Percentiles rank a stretch among this genome's conserved stretches.
phyloP scores from a whole-genome alignment of 257 asterid genomes.

The Solanum clarkiae region DNA sequence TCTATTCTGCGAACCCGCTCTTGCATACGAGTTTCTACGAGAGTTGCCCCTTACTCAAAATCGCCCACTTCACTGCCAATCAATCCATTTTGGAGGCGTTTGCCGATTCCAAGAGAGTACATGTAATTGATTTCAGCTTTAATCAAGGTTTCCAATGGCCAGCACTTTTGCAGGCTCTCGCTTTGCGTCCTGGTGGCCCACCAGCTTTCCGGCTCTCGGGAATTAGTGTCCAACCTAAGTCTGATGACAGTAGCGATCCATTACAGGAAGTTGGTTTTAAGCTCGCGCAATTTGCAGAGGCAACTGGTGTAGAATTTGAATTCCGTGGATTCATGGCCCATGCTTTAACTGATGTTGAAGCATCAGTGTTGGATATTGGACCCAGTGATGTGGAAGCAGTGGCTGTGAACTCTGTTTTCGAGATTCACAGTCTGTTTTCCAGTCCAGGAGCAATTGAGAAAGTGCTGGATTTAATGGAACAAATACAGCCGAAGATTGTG shows the following conservation, averaged over 20 bases:
- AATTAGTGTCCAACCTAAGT: not conserved
- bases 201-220: not conserved
- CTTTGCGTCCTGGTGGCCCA: not conserved
- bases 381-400: not conserved
- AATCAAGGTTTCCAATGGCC: not conserved
- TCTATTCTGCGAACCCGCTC: not conserved
- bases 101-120: not conserved
- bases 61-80: not conserved
- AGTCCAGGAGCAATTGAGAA: not conserved
- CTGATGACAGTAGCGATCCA: not conserved
- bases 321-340: not conserved
- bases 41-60: rapidly evolving
- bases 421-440: not conserved
- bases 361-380: not conserved
- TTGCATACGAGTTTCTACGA: not conserved
- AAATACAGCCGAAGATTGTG: not conserved
- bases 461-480: not conserved
- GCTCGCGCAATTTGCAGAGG: not conserved
- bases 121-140: not conserved
- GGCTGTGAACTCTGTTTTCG: not conserved
- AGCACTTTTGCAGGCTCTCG: not conserved
- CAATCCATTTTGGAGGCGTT: not conserved
- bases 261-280: not conserved
- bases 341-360: not conserved
- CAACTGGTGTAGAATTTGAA: not conserved